Base-by-base conservation (phyloP, 2,329 filamentous ascomycete species). In the Clarireedia paspali region DNA sequence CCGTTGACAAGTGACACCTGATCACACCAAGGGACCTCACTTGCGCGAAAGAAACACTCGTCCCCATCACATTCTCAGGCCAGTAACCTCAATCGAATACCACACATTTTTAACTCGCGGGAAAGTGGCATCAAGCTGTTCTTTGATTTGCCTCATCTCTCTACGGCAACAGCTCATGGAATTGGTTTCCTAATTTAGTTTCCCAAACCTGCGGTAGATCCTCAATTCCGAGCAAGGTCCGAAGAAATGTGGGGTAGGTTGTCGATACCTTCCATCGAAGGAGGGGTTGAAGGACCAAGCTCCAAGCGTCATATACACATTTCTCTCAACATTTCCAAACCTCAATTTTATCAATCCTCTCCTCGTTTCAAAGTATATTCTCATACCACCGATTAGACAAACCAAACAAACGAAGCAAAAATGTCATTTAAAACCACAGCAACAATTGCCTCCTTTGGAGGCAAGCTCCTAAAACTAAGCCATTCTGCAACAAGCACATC, bases 401-500 rank as follows among this genome's bases (percentile, higher is more conserved):
- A 5, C 20, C 42, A 12, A 46, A 24, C 12, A 20, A 42, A 5
- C 20, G 24, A 2, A 3, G 23, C 42, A 56, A 78, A 62, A 60
- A 94, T 94, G 91, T 77, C 87, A 58, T 91, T 97, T 78, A 89
- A 88, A 70, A 95, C 88, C 64, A 95, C 88, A 71, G 87, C 89
- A 59, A 89, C 88, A 61, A 96, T 97, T 73, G 81, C 85, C 77
- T 89, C 85, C 71, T 97, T 96, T 70, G 92, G 91, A 70, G 94
- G 94, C 70, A 91, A 91, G 75, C 87, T 99, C 58, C 82, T 96
- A 66, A 97, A 99, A 79, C 88, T 99, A 60, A 84, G 86, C 66
- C 94, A 99, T 80, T 75, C 85, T 69, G 90, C 91, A 55, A 75
- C 80, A 63, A 80, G 83, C 59, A 95, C 90, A 56, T 83, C 82